phyloP scores from a whole-genome alignment of 345 rosid species.

The Populus tremula region DNA sequence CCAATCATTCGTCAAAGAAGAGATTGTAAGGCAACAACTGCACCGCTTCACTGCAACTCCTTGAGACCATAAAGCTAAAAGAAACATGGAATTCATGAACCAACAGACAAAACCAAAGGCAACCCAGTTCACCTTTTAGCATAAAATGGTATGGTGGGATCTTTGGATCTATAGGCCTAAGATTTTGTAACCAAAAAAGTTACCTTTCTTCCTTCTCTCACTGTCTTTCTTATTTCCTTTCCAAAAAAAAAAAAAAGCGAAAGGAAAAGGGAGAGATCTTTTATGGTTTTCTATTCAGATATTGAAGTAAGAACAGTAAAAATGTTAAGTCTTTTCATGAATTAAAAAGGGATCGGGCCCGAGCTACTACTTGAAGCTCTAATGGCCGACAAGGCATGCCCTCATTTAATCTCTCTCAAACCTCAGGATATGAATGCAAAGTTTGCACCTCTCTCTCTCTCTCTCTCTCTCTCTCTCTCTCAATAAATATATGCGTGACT shows the following conservation, averaged over 20 bases:
- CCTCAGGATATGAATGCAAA: background rate
- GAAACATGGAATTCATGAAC: slow-evolving; percentile 28
- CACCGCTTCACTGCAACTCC: slow-evolving; percentile 29
- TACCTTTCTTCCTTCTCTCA: background rate
- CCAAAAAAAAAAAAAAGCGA: background rate
- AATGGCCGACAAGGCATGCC: slow-evolving; percentile 60
- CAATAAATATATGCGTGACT: background rate
- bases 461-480: slow-evolving; percentile 11
- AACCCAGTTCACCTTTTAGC: slow-evolving; percentile 27
- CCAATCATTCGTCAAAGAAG: slow-evolving; percentile 29
- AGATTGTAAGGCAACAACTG: slow-evolving; percentile 30
- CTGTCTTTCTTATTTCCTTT: background rate
- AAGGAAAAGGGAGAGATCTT: slow-evolving; percentile 10
- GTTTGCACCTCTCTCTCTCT: background rate
- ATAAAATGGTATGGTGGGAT: slow-evolving; percentile 16
- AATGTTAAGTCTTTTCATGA: slow-evolving; percentile 21
- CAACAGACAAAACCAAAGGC: slow-evolving; percentile 13
- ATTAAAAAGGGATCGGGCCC: slow-evolving; percentile 33
- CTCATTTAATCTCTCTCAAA: slow-evolving; percentile 25
- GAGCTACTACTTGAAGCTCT: slow-evolving; percentile 39
- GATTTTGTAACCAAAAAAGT: slow-evolving; percentile 16
- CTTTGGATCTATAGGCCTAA: slow-evolving; percentile 23
- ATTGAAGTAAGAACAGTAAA: slow-evolving; percentile 2
- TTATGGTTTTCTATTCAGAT: slow-evolving; percentile 15
- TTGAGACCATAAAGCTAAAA: slow-evolving; percentile 19